Conservation (phyloP, 169 alveolate genomes). For the Amoebophrya sp. region DNA sequence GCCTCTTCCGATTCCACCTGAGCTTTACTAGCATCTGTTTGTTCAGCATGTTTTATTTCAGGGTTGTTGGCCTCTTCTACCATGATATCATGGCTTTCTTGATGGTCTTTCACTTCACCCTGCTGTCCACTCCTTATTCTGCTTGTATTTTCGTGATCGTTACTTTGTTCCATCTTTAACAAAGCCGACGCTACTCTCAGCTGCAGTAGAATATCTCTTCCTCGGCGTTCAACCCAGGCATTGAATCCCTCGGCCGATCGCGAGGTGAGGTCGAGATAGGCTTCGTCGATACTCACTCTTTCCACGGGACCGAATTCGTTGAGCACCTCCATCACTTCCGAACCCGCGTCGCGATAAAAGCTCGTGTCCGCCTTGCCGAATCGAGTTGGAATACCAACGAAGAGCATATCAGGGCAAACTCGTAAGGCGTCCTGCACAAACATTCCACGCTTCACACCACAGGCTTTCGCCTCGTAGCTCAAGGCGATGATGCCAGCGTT, state of each 20-base stretch:
- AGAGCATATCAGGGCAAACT: neutral
- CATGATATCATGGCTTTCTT: too few species aligned
- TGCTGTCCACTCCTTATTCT: too few species aligned
- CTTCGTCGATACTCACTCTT: neutral
- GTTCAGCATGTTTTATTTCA: too few species aligned
- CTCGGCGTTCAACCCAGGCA: neutral
- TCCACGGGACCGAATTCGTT: neutral
- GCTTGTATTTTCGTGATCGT: too few species aligned
- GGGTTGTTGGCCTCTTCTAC: too few species aligned
- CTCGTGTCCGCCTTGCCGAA: conserved; percentile 10
- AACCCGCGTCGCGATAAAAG: neutral
- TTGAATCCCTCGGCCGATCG: neutral
- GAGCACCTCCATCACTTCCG: neutral
- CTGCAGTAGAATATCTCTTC: neutral
- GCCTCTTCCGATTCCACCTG: too few species aligned
- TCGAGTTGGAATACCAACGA: neutral
- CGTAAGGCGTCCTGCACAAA: neutral
- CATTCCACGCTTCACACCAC: neutral
- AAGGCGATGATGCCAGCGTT: neutral
- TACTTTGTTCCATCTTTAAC: too few species aligned
- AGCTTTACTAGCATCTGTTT: too few species aligned
- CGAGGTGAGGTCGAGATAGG: neutral
- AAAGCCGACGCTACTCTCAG: too few species aligned
- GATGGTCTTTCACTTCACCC: too few species aligned
- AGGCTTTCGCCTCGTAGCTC: neutral